Base-by-base conservation (phyloP, 2,329 filamentous ascomycete genomes). In the Apiospora arundinis region DNA sequence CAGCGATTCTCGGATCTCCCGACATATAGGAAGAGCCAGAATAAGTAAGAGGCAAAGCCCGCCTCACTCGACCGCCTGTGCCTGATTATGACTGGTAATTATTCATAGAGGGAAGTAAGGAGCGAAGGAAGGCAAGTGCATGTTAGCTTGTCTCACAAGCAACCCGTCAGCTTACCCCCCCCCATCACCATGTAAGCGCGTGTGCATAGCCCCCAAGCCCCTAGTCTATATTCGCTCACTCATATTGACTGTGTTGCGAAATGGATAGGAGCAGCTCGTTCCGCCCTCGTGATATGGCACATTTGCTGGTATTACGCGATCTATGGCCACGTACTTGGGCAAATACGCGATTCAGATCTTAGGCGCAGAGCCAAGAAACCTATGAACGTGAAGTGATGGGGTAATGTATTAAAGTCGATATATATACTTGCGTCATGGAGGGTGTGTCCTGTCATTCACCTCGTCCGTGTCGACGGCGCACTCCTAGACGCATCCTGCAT, bases 1-100 rank as follows among this genome's bases (percentile, higher is more conserved):
- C 70, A 87, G 77, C 0, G 82, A 77, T 74, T 88, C 85, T 42
- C 40, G 40, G 40, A 42, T 11, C 40, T 42, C 40, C 9, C 40
- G 4, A 8, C 8, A 42, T 8, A 42, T 42, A 2, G 40, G 12
- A 11, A 42, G 40, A 14, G 40, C 2, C 40, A 42, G 40, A 42
- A 32, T 3, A 32, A 32, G 9, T 42, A 42, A 42, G 40, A 8
- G 40, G 40, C 9, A 42, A 2, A 42, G 4, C 4, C 40, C 12
- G 12, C 40, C 40, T 14, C 40, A 14, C 40, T 8, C 40, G 40
- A 42, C 12, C 40, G 40, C 40, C 40, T 18, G 45, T 48, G 45
- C 21, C 45, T 7, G 45, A 48, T 48, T 4, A 18, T 48, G 45
- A 48, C 18, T 21, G 6, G 16, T 5, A 6, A 25, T 49, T 14